Evolutionary conservation across 768 basidiomycete genomes (phyloP), one percentile per base, ranked within the genome.

Genomic region (Sarcodon aspratus): DNA sequence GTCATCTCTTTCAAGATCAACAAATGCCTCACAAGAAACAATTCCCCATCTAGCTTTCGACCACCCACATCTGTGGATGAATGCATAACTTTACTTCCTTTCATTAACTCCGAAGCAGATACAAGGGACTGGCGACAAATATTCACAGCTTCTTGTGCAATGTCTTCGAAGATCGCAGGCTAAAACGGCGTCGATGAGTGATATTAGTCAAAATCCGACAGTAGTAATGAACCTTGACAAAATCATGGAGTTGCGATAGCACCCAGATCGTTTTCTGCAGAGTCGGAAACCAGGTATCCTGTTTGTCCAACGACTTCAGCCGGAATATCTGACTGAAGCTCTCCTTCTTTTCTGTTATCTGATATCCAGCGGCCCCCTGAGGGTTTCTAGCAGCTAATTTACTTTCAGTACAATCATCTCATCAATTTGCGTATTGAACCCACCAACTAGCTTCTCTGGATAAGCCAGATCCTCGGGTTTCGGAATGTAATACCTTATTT

Each of bases 81-180:
- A 17, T 9, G 17, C 17, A 9, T 42, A 15, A 27, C 9, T 13
- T 42, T 42, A 27, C 15, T 27, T 8, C 40, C 40, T 18, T 75
- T 71, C 45, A 97, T 71, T 17, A 72, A 67, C n/a, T 83, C 75
- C 0, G 85, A 74, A 0, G 88, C 91, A 6, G 74, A 63, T 34
- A 85, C 70, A 3, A 98, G 75, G 0, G 94, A 95, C 50, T 83
- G 75, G 34, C 83, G 78, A 61, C 93, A 95, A 4, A 91, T 69
- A 10, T 75, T 72, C 33, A 96, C 74, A 0, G 94, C 90, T 66
- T 97, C 94, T 66, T 93, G 89, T 0, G 95, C 93, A 36, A 98
- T 87, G 62, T 99, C 96, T 57, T 93, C 87, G 50, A 96, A 99
- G 50, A 97, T 94, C 1, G 81, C 84, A n/a, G 88, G 82, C 93